Percentiles rank a stretch among this genome's conserved stretches.
These are phyloP conservation scores for Pochonia chlamydosporia DNA, from an alignment of 2,329 filamentous ascomycete genomes.

Conservation along the genomic window DNA sequence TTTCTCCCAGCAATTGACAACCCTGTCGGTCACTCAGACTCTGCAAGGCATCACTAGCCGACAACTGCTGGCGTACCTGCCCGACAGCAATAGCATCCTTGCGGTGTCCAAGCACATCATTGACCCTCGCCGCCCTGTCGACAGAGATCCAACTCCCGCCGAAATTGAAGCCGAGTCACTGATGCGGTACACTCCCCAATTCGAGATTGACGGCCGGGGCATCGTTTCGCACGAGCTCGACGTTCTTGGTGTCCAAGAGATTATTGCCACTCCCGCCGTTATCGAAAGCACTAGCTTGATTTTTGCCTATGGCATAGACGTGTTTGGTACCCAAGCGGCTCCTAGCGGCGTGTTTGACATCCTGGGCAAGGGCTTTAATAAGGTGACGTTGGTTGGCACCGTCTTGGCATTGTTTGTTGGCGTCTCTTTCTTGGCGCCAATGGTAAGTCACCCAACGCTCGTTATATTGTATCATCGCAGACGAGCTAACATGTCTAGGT, in stretches of 20 bases:
- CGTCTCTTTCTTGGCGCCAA: conserved; percentile 72
- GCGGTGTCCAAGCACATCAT: conserved; percentile 73
- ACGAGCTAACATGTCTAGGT: conserved; percentile 38
- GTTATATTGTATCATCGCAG: neutral
- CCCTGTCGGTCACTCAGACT: conserved; percentile 80
- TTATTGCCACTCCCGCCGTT: conserved; percentile 70
- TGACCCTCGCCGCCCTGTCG: conserved; percentile 81
- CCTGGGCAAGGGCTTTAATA: conserved; percentile 89
- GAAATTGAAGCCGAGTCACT: conserved; percentile 80
- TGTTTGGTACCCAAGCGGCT: conserved; percentile 82
- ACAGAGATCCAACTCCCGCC: conserved; percentile 70
- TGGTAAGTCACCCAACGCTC: conserved; percentile 56
- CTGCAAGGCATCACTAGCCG: conserved; percentile 85
- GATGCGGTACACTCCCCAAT: conserved; percentile 64
- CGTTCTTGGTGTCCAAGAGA: conserved; percentile 65
- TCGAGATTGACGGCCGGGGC: conserved; percentile 80
- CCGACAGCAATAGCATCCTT: conserved; percentile 66
- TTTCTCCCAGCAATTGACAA: conserved; percentile 70
- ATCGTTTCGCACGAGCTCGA: conserved; percentile 78
- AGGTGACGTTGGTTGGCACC: conserved; percentile 75
- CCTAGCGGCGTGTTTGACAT: conserved; percentile 90
- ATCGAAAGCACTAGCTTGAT: conserved; percentile 91
- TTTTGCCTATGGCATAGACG: conserved; percentile 80
- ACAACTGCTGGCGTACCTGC: conserved; percentile 73
- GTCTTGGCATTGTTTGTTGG: conserved; percentile 74